Conservation (phyloP, 2,329 filamentous ascomycete species). For the Arthrobotrys megalospora region DNA sequence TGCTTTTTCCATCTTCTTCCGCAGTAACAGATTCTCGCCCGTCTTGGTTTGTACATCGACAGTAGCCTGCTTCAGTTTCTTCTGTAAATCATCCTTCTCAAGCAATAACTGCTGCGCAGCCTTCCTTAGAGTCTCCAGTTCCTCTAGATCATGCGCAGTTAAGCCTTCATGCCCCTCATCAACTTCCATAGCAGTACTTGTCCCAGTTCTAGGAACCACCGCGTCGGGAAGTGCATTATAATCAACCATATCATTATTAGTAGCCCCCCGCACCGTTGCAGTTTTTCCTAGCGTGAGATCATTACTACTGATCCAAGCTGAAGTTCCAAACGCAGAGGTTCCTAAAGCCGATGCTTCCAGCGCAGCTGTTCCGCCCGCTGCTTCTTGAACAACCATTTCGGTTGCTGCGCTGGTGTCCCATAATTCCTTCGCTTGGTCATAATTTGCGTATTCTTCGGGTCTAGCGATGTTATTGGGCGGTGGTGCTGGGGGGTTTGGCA, state of each 20-base stretch:
- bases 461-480: slow-evolving; percentile 24
- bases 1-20: slow-evolving; percentile 54
- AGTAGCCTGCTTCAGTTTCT: slow-evolving; percentile 45
- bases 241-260: slow-evolving; percentile 56
- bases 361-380: slow-evolving; percentile 18
- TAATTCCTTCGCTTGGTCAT: slow-evolving; percentile 49
- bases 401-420: slow-evolving; percentile 57
- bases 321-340: slow-evolving; percentile 54
- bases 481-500: slow-evolving; percentile 12
- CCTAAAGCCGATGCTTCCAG: slow-evolving; percentile 37
- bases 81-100: slow-evolving; percentile 48
- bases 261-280: not conserved
- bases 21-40: slow-evolving; percentile 46
- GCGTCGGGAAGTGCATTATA: slow-evolving; percentile 33
- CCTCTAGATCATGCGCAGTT: slow-evolving; percentile 41
- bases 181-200: slow-evolving; percentile 20
- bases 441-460: slow-evolving; percentile 57
- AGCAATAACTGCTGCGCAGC: slow-evolving; percentile 31
- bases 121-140: slow-evolving; percentile 42
- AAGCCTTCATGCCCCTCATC: slow-evolving; percentile 35
- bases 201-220: not conserved
- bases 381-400: slow-evolving; percentile 48
- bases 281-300: slow-evolving; percentile 36
- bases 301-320: slow-evolving; percentile 57
- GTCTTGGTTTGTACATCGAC: slow-evolving; percentile 47